Evolutionary conservation across 1,284 basidiomycete genomes (phyloP).

Genomic region (Malassezia furfur): DNA sequence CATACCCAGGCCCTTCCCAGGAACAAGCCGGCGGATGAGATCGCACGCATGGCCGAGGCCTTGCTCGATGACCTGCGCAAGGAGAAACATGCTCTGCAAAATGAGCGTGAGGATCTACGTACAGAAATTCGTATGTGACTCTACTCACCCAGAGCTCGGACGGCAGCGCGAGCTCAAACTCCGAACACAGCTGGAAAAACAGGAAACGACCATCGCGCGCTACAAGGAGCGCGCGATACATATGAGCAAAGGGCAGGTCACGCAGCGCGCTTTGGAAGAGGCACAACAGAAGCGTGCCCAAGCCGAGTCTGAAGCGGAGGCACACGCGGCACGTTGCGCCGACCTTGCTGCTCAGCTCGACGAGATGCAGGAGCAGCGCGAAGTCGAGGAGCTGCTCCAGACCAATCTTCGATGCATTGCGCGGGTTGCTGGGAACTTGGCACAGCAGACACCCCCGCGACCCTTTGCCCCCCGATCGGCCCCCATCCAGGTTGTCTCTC

Average conservation of each 20-base stretch:
- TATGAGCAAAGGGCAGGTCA: background rate
- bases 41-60: constrained; percentile 1
- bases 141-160: constrained; percentile 9
- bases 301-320: constrained; percentile 1
- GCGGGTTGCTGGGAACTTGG: background rate
- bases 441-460: background rate
- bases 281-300: background rate
- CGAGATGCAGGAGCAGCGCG: background rate
- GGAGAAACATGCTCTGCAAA: constrained; percentile 12
- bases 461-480: too few relatives aligned
- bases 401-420: background rate
- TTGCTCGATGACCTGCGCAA: constrained; percentile 8
- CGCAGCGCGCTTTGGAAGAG: background rate
- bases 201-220: constrained; percentile 7
- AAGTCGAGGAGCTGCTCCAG: background rate
- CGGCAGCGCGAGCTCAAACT: constrained; percentile 16
- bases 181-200: constrained; percentile 10
- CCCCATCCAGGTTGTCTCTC: background rate
- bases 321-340: background rate
- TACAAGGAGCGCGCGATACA: constrained; percentile 15
- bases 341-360: background rate
- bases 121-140: constrained; percentile 15
- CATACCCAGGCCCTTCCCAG: background rate
- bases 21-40: constrained; percentile 7
- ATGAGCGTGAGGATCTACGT: constrained; percentile 12